These are phyloP conservation scores for Trypanosoma rangeli DNA, from an alignment of 208 protist genomes.

Conservation along the genomic window DNA sequence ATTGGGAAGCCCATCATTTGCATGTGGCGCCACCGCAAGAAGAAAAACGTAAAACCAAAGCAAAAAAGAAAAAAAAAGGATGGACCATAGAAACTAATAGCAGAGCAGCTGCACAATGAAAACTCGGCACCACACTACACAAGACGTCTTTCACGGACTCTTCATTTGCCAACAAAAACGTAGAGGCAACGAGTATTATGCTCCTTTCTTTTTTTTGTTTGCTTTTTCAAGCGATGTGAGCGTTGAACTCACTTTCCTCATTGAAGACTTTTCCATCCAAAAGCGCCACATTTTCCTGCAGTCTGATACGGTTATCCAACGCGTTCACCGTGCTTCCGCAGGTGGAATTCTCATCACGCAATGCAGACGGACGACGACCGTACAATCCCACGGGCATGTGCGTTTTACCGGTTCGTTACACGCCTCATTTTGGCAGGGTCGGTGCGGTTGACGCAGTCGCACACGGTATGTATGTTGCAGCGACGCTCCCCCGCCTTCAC, in stretches of 20 bases:
- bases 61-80: no score
- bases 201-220: background rate
- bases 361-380: background rate
- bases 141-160: background rate
- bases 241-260: background rate
- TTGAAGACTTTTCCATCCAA: background rate
- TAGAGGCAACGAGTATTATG: background rate
- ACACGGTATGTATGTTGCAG: slow-evolving; percentile 91
- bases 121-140: background rate
- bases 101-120: background rate
- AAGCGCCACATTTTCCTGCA: background rate
- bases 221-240: background rate
- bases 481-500: slow-evolving; percentile 75
- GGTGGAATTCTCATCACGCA: background rate
- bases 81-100: no score
- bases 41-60: no score
- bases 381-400: background rate
- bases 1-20: no score
- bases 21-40: no score
- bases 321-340: background rate
- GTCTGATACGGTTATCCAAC: background rate
- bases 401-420: slow-evolving; percentile 76
- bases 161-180: background rate
- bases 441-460: slow-evolving; percentile 86
- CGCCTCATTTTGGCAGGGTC: slow-evolving; percentile 80